Conservation (phyloP, 2,329 filamentous ascomycete genomes). For the Xylariaceae sp. region DNA sequence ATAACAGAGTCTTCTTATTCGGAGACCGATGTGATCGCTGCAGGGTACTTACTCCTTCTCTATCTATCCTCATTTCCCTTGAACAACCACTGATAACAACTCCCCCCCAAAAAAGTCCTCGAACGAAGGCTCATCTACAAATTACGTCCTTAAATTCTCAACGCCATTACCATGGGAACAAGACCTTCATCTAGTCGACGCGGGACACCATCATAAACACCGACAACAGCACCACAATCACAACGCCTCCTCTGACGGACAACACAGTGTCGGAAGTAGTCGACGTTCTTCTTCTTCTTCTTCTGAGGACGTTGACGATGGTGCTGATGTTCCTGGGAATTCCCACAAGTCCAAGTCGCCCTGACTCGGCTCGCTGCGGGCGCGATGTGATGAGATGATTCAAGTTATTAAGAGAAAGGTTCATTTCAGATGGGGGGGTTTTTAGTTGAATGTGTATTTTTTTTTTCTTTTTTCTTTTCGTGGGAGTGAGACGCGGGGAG, state of each 20-base stretch:
- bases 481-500: too few species aligned
- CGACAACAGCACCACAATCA: background rate
- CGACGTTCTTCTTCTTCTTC: background rate
- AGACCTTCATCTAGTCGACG: too few species aligned
- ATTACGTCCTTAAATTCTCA: background rate
- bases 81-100: background rate
- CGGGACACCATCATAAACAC: too few species aligned
- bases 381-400: background rate
- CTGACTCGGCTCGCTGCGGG: background rate
- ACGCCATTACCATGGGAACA: background rate
- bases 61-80: background rate
- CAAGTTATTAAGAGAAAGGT: too few species aligned
- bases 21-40: constrained; percentile 29
- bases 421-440: too few species aligned
- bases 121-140: constrained; percentile 12
- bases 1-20: constrained; percentile 28
- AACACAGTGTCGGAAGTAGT: too few species aligned
- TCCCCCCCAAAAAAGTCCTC: background rate
- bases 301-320: background rate
- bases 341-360: background rate
- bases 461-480: too few species aligned
- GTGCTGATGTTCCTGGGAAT: background rate
- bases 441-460: too few species aligned
- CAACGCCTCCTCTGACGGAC: background rate
- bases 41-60: constrained; percentile 18